A percentile compares a stretch with the other conserved stretches of the same genome.
Evolutionary conservation across 306 rosid genomes (phyloP).

Genomic region (Heteromeles arbutifolia): DNA sequence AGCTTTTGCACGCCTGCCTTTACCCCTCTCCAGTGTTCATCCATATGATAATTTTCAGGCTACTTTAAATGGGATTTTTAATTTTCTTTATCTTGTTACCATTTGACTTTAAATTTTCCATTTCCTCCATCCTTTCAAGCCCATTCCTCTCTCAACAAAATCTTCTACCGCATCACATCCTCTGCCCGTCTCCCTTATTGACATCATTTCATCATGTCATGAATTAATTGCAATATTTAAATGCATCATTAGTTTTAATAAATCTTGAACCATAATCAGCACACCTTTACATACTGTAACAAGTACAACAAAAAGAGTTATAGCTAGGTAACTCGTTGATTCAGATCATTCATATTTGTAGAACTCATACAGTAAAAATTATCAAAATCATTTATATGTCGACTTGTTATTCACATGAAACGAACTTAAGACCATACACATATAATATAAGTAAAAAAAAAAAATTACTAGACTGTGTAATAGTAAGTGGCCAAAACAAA

Average conservation of each 20-base stretch:
- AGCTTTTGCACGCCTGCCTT: not conserved
- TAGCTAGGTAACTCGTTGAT: not conserved
- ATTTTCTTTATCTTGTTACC: not conserved
- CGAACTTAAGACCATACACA: too few species aligned
- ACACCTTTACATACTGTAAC: not conserved
- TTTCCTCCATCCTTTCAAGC: not conserved
- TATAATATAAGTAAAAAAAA: too few species aligned
- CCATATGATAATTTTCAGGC: not conserved
- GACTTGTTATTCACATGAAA: not conserved
- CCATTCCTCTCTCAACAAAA: not conserved
- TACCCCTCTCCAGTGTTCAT: not conserved
- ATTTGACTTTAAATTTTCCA: conserved; percentile 27
- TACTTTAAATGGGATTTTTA: not conserved
- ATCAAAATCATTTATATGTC: too few species aligned
- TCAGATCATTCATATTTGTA: too few species aligned
- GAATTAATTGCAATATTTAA: not conserved
- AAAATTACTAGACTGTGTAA: not conserved
- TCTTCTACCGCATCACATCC: not conserved
- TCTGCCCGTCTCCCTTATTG: not conserved
- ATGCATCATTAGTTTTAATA: too few species aligned
- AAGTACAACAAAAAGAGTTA: not conserved
- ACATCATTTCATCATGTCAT: not conserved
- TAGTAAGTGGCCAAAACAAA: not conserved
- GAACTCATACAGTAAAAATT: too few species aligned
- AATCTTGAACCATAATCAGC: not conserved